These are phyloP conservation scores for Wickerhamiella azymoides DNA, from an alignment of 805 yeast genomes.

Conservation along the genomic window DNA sequence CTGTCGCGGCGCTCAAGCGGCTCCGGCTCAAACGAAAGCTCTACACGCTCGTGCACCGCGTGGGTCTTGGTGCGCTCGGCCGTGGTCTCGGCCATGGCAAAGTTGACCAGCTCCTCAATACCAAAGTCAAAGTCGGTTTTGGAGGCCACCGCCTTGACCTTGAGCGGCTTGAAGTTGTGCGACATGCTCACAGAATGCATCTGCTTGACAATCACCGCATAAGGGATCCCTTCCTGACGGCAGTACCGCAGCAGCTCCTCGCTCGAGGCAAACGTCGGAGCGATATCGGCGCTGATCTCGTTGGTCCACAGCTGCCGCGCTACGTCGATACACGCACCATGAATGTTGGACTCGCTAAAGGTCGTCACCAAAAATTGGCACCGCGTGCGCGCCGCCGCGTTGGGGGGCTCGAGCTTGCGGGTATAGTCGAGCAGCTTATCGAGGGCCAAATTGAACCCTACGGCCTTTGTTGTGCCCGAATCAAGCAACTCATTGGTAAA, in stretches of 20 bases:
- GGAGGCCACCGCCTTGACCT: conserved; percentile 41
- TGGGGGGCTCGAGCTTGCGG: conserved; percentile 15
- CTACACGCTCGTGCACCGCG: background rate
- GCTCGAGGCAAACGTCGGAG: conserved; percentile 24
- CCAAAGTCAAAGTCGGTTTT: conserved; percentile 61
- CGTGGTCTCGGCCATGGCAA: conserved; percentile 12
- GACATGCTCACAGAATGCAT: conserved; percentile 30
- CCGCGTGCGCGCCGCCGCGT: conserved; percentile 28
- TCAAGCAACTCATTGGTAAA: conserved; percentile 44
- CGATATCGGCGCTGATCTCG: conserved; percentile 67
- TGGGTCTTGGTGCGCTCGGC: background rate
- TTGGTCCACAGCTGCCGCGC: conserved; percentile 55
- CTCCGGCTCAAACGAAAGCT: conserved; percentile 13
- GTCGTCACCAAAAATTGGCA: conserved; percentile 76
- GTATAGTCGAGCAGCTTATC: conserved; percentile 38
- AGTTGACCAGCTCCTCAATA: conserved; percentile 45
- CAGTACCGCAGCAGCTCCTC: conserved; percentile 62
- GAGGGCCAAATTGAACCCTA: conserved; percentile 77
- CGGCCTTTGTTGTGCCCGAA: conserved; percentile 39
- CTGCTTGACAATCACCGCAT: conserved; percentile 70
- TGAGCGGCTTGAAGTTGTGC: conserved; percentile 59
- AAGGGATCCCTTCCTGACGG: conserved; percentile 51
- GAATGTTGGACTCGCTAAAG: conserved; percentile 41
- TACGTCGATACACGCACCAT: conserved; percentile 49
- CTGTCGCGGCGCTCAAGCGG: background rate